Evolutionary conservation across 177 flowering plant genomes (phyloP), one percentile per base, ranked within the genome.

Genomic region (Vitis hybrid): DNA sequence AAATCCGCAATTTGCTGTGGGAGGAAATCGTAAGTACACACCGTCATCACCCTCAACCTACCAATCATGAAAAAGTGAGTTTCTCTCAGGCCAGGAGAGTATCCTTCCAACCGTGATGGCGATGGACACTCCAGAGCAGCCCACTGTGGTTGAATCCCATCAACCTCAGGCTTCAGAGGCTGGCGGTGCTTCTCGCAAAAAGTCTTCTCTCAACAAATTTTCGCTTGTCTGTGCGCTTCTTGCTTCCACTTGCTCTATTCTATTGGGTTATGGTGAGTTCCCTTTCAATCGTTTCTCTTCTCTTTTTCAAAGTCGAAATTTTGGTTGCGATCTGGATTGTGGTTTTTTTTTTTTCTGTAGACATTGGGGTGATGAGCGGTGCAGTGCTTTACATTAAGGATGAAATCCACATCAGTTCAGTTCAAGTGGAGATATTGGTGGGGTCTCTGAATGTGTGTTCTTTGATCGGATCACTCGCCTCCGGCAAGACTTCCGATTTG

Each of bases 291-390:
- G 1, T 4, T 24, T 32, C 17, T 20, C 21, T 61, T 21, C 21
- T 75, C 9, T 18, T n/a, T n/a, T 50, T 64, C 11, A 71, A 73
- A 53, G 61, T 63, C 2, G 75, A 80, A 20, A 48, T 80, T 11
- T 56, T 76, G 30, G 30, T 27, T 27, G 30, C 30, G 30, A 27
- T 27, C 30, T 27, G 30, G 4, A 48, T 79, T 2, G 52, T 54
- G 3, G 58, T 2, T 24, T 24, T 82, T 21, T n/a, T 64, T 20
- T 20, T 67, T 52, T 65, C 32, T 72, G 73, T 82, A 94, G 98
- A 92, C 76, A 90, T 91, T 73, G 97, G 98, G 18, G 97, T 92
- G 56, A 94, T 94, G 92, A 94, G 98, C 74, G 98, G 98, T 0
- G 97, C 97, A 0, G 75, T 77, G n/a, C 76, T 92, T 1, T 94